These are phyloP conservation scores for Pleoardoris graminearum DNA, from an alignment of 2,329 filamentous ascomycete species.

Conservation along the genomic window DNA sequence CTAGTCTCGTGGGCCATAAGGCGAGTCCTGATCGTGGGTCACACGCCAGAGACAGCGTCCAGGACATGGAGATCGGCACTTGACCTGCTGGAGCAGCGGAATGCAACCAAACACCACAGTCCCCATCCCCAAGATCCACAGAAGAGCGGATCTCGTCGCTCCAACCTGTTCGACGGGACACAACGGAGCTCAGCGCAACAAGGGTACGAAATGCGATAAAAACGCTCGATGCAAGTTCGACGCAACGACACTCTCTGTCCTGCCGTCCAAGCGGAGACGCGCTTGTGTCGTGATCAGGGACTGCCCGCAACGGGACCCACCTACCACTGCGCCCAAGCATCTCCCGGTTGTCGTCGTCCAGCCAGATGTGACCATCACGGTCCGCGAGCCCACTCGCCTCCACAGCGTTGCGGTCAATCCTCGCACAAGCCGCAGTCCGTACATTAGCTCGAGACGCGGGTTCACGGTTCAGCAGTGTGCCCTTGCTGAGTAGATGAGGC, in stretches of 20 bases:
- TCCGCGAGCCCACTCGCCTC: conserved; percentile 5
- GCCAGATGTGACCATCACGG: conserved; percentile 6
- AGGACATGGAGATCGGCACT: conserved; percentile 1
- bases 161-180: background rate
- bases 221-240: background rate
- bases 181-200: conserved; percentile 8
- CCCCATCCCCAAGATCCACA: background rate
- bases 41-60: conserved; percentile 3
- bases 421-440: conserved; percentile 10
- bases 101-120: conserved; percentile 7
- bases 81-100: conserved; percentile 9
- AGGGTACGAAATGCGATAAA: background rate
- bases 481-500: conserved; percentile 15
- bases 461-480: conserved; percentile 16
- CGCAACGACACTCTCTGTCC: conserved; percentile 4
- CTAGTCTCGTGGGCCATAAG: conserved; percentile 2
- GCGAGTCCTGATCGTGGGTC: background rate
- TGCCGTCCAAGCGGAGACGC: conserved; percentile 5
- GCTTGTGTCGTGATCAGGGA: conserved; percentile 9
- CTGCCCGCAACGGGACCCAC: conserved; percentile 13
- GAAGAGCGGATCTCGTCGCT: background rate
- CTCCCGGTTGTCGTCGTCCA: background rate
- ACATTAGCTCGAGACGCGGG: conserved; percentile 15
- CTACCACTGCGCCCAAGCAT: background rate
- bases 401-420: conserved; percentile 16